Evolutionary conservation across 257 asterid genomes (phyloP).

Genomic region (Primulina eburnea): DNA sequence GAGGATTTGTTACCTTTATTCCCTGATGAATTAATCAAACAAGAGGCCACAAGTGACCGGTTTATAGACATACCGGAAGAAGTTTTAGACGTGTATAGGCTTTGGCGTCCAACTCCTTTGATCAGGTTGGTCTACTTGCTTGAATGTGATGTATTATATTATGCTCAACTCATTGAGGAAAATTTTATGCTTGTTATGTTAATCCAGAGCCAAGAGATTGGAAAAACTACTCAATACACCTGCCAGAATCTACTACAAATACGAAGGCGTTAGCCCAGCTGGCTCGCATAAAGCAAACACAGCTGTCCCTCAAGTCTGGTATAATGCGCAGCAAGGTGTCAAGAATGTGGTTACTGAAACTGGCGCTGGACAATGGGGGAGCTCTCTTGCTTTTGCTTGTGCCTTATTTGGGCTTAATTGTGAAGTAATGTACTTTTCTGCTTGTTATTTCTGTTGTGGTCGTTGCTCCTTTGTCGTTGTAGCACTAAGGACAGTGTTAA

Average conservation of each 20-base stretch:
- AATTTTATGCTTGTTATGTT: slow-evolving; percentile 23
- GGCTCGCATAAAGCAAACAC: slow-evolving; percentile 93
- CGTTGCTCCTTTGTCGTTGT: neutral
- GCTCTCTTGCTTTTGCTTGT: slow-evolving; percentile 79
- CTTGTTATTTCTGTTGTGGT: neutral
- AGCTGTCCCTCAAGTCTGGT: slow-evolving; percentile 94
- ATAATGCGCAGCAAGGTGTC: slow-evolving; percentile 73
- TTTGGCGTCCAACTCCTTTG: slow-evolving; percentile 98
- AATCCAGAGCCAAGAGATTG: slow-evolving; percentile 80
- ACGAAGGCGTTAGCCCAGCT: slow-evolving; percentile 96
- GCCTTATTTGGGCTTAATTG: slow-evolving; percentile 80
- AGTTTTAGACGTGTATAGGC: slow-evolving; percentile 70
- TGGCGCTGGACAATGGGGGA: slow-evolving; percentile 99
- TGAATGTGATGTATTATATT: neutral
- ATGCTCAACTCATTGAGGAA: slow-evolving; percentile 1
- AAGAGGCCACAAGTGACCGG: slow-evolving; percentile 54
- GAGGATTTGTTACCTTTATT: slow-evolving; percentile 74
- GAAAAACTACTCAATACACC: slow-evolving; percentile 87
- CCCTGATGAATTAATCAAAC: slow-evolving; percentile 77
- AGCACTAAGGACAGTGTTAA: neutral
- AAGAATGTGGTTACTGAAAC: slow-evolving; percentile 83
- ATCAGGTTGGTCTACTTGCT: slow-evolving; percentile 49
- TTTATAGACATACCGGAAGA: slow-evolving; percentile 82
- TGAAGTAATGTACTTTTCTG: slow-evolving; percentile 45
- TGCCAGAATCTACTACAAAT: slow-evolving; percentile 88